These are phyloP conservation scores for Aristolochia californica DNA, from an alignment of 164 flowering plant species.

Conservation along the genomic window DNA sequence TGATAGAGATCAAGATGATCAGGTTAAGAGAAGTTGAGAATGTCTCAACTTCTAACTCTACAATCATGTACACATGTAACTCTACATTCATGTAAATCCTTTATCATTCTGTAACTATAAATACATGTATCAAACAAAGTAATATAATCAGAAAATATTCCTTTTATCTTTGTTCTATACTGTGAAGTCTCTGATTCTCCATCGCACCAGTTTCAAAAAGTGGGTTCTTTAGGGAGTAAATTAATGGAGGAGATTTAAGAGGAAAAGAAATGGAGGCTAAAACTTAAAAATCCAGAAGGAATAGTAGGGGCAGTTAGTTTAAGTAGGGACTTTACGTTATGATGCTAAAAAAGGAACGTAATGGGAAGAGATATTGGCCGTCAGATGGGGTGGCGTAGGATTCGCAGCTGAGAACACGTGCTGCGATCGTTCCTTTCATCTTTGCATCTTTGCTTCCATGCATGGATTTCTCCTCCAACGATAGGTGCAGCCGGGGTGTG, in stretches of 20 bases:
- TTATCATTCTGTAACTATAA: too few relatives aligned
- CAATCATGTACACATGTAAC: too few relatives aligned
- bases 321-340: constrained; percentile 11
- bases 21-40: too few relatives aligned
- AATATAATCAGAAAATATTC: too few relatives aligned
- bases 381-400: constrained; percentile 39
- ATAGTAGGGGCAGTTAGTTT: too few relatives aligned
- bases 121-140: too few relatives aligned
- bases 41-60: too few relatives aligned
- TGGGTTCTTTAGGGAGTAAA: background rate
- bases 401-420: constrained; percentile 61
- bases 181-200: too few relatives aligned
- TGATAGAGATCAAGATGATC: too few relatives aligned
- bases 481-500: background rate
- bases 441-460: constrained; percentile 61
- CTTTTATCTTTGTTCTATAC: too few relatives aligned
- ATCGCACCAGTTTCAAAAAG: too few relatives aligned
- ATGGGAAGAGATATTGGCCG: constrained; percentile 11
- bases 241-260: background rate
- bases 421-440: constrained; percentile 15
- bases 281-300: constrained; percentile 33
- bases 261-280: background rate
- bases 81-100: too few relatives aligned
- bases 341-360: constrained; percentile 9
- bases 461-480: constrained; percentile 94